Base-by-base conservation (phyloP, 352 stramenopile species). In the Phytophthora sojae region DNA sequence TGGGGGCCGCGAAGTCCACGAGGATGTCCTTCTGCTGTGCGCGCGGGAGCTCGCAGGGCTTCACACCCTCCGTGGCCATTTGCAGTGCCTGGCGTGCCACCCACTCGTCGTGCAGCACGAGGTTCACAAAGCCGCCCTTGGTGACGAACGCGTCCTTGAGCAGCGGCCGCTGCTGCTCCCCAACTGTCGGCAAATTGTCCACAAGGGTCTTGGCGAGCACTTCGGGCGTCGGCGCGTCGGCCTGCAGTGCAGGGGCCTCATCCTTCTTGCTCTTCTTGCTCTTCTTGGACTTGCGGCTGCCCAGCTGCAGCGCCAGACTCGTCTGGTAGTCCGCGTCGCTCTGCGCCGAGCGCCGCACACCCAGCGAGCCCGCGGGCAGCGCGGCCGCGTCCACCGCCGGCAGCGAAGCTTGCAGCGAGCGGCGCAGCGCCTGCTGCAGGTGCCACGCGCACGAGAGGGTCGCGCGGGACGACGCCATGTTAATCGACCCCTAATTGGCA, bases 1-100 rank as follows among this genome's bases (percentile, higher is more conserved):
- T 96, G 2, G 89, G 89, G 6, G 87, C 85, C 30, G 84, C 86
- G 76, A 95, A 96, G 66, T 96, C 89, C 59, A 95, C 88, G 3
- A 96, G 75, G 57, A 94, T 82, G 52, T 75, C 32, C 51, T 63
- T 67, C 26, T 76, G 71, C 17, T 77, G 49, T 19, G 57, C 64
- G 2, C 9, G n/a, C 8, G 59, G 58, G 6, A 74, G 61, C 8
- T 67, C 39, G 6, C 61, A 63, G 5, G 81, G 78, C 17, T 56
- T 52, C 6, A 92, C 71, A 19, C 84, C 86, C 1, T 73, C 9
- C 19, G 83, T 93, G 6, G 87, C 87, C 77, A 95, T 90, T 25
- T 64, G 52, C 45, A 90, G 57, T 6, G 88, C 77, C 11, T 91
- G 81, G 19, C 76, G 69, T 0, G 89, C 89, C 44, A 96, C 64